phyloP scores from a whole-genome alignment of 805 yeast species.

The Schwanniomyces occidentalis region DNA sequence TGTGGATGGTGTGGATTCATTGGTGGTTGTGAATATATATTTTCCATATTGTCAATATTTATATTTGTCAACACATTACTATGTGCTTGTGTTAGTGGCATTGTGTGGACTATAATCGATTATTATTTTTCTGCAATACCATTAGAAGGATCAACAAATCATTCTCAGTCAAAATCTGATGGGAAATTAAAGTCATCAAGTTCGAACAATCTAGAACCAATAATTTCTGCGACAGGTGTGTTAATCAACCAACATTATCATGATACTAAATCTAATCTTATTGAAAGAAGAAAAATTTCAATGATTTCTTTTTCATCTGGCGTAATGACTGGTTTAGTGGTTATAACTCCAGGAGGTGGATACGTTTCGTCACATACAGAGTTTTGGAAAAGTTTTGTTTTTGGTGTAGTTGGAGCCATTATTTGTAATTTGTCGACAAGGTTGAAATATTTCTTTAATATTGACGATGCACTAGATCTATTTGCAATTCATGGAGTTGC shows the following conservation, averaged over 20 bases:
- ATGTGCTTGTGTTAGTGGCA: constrained; percentile 34
- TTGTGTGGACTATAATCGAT: constrained; percentile 40
- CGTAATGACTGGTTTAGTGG: constrained; percentile 42
- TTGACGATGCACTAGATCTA: constrained; percentile 46
- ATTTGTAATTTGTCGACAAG: constrained; percentile 39
- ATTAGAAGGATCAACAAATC: constrained; percentile 23
- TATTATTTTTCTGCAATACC: constrained; percentile 41
- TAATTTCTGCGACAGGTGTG: no score
- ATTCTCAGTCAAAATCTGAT: background rate
- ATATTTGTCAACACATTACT: constrained; percentile 34
- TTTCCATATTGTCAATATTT: constrained; percentile 30
- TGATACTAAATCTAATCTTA: constrained; percentile 15
- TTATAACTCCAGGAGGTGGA: constrained; percentile 46
- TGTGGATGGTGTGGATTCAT: constrained; percentile 46
- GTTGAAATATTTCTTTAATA: constrained; percentile 35
- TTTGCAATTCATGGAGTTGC: constrained; percentile 46
- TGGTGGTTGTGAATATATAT: constrained; percentile 44
- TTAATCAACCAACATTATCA: constrained; percentile 16
- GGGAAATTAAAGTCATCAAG: background rate
- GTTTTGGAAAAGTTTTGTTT: constrained; percentile 42
- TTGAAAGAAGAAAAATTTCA: constrained; percentile 30
- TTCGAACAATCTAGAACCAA: background rate
- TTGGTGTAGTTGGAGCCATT: constrained; percentile 39
- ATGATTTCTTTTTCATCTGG: constrained; percentile 42
- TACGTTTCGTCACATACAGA: constrained; percentile 33